These are phyloP conservation scores for Crassisporium funariophilum DNA, from an alignment of 768 basidiomycete genomes.

Conservation along the genomic window DNA sequence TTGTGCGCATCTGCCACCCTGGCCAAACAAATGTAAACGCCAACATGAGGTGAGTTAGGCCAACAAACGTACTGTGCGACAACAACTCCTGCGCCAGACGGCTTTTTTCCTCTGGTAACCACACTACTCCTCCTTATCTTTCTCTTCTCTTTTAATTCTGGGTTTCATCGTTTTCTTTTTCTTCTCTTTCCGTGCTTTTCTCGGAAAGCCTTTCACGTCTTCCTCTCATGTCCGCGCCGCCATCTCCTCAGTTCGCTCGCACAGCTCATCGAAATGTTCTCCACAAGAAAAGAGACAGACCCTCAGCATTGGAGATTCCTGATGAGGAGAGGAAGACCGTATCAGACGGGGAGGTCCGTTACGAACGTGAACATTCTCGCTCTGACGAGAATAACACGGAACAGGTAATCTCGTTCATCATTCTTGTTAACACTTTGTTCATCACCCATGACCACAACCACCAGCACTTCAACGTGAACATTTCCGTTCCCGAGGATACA, in stretches of 20 bases:
- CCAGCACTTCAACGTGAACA: constrained; percentile 47
- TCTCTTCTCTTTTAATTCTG: constrained; percentile 26
- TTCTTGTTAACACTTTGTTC: constrained; percentile 20
- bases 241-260: constrained; percentile 39
- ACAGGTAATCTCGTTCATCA: constrained; percentile 24
- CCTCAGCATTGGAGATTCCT: constrained; percentile 52
- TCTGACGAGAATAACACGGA: constrained; percentile 19
- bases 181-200: constrained; percentile 15
- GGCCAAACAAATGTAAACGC: constrained; percentile 38
- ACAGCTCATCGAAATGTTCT: constrained; percentile 36
- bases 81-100: constrained; percentile 18
- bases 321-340: constrained; percentile 36
- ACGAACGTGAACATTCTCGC: constrained; percentile 34
- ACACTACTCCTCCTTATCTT: constrained; percentile 16
- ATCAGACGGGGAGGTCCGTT: constrained; percentile 41
- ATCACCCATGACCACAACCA: constrained; percentile 26
- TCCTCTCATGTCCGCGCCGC: constrained; percentile 44
- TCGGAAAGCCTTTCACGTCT: constrained; percentile 15
- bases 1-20: constrained; percentile 19
- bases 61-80: constrained; percentile 27
- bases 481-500: constrained; percentile 44
- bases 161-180: constrained; percentile 15
- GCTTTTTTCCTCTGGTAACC: constrained; percentile 15
- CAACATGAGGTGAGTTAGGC: constrained; percentile 39
- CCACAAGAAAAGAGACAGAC: constrained; percentile 51